These are phyloP conservation scores for Echites panduratus DNA, from an alignment of 257 asterid genomes.

Conservation along the genomic window DNA sequence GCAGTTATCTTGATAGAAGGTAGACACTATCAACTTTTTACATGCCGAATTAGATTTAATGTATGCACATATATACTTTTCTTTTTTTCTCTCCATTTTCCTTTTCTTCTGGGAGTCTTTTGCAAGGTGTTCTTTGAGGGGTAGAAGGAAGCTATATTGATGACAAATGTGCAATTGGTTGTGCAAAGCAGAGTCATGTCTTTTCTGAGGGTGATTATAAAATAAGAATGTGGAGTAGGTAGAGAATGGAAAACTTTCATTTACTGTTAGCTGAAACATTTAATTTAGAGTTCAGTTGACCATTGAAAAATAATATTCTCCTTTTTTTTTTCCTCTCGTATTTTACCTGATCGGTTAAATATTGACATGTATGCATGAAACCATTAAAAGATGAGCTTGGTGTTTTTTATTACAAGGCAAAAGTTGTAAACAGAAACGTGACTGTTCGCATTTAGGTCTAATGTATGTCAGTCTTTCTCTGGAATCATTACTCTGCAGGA, in stretches of 20 bases:
- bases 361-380: background rate
- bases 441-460: too few relatives aligned
- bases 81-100: background rate
- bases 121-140: background rate
- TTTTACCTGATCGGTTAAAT: background rate
- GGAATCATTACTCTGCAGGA: background rate
- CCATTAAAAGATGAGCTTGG: background rate
- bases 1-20: slow-evolving; percentile 63
- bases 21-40: slow-evolving; percentile 17
- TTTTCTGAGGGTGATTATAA: background rate
- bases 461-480: too few relatives aligned
- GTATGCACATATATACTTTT: too few relatives aligned
- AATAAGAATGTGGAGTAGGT: background rate
- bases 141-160: background rate
- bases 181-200: background rate
- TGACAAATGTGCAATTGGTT: background rate
- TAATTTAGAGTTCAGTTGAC: background rate
- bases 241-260: background rate
- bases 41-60: background rate
- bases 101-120: background rate
- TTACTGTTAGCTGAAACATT: background rate
- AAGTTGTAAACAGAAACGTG: background rate
- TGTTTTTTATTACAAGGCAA: background rate
- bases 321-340: background rate
- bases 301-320: background rate